Evolutionary conservation across 345 rosid genomes (phyloP).

Genomic region (Psidium friedrichsthalianum): DNA sequence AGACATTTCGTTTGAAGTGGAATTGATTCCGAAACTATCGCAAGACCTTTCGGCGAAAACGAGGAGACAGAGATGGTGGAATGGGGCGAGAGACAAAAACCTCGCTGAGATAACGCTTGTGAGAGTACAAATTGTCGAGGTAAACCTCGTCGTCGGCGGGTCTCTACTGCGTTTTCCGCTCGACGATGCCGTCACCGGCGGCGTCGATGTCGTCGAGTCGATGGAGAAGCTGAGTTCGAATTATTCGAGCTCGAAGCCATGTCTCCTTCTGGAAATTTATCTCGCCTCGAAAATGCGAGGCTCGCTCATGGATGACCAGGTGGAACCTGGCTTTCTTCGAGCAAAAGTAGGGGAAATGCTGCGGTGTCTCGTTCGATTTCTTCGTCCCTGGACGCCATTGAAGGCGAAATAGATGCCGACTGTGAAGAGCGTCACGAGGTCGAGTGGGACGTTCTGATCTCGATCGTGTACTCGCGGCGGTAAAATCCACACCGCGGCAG

Average conservation of each 20-base stretch:
- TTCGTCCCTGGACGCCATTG: neutral
- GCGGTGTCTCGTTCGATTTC: neutral
- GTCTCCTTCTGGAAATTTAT: neutral
- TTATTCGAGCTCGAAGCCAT: neutral
- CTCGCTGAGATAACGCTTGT: conserved; percentile 96
- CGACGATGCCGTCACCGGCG: conserved; percentile 40
- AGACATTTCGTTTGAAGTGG: neutral
- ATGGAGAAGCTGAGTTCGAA: neutral
- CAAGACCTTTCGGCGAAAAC: neutral
- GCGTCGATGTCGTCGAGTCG: conserved; percentile 22
- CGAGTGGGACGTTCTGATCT: neutral
- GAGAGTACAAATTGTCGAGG: conserved; percentile 83
- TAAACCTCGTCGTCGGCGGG: conserved; percentile 89
- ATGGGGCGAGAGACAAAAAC: conserved; percentile 11
- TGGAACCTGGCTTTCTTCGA: neutral
- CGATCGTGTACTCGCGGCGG: neutral
- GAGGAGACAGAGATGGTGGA: neutral
- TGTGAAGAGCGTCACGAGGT: too few relatives aligned
- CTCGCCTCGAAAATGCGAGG: neutral
- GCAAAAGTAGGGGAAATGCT: neutral
- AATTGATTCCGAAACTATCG: neutral
- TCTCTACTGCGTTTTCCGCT: conserved; percentile 74
- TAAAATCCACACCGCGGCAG: too few relatives aligned
- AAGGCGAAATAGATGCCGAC: neutral
- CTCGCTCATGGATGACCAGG: neutral